A percentile compares a stretch with the other conserved stretches of the same genome.
Evolutionary conservation across 139 green algal species (phyloP).

Genomic region (Trebouxia sp.): DNA sequence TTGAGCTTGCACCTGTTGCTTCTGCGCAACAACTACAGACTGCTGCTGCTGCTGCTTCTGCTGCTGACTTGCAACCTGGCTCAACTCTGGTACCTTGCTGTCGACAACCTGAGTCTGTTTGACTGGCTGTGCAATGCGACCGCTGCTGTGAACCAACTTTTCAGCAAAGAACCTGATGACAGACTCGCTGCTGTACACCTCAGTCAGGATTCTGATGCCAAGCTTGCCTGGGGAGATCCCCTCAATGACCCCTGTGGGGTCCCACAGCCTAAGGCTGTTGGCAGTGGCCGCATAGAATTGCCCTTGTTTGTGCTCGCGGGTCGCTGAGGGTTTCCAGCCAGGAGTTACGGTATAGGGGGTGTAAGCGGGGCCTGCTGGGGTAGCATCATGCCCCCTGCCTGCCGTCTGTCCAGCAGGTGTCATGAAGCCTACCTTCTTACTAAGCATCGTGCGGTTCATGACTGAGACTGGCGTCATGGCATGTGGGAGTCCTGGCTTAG

Average conservation of each 20-base stretch:
- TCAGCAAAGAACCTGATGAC: conserved; percentile 20
- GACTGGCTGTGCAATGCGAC: background rate
- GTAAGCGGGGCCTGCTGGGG: background rate
- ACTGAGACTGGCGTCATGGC: background rate
- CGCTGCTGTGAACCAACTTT: background rate
- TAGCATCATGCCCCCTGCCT: background rate
- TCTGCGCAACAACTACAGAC: too few relatives aligned
- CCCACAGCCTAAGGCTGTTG: background rate
- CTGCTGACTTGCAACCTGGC: background rate
- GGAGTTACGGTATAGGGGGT: conserved; percentile 17
- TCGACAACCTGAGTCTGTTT: too few relatives aligned
- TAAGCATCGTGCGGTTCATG: background rate
- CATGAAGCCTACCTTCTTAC: background rate
- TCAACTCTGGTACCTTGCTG: too few relatives aligned
- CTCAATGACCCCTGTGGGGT: background rate
- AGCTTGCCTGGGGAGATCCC: background rate
- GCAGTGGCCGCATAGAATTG: background rate
- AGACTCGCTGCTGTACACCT: background rate
- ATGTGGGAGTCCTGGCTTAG: background rate
- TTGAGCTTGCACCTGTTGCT: background rate
- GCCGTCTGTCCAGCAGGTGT: background rate
- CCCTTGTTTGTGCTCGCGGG: background rate
- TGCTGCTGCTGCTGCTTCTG: background rate
- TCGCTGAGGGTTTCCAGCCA: background rate
- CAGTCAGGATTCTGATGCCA: background rate